Evolutionary conservation across 371 early-diverging fungal species (phyloP), one percentile per base, ranked within the genome.

Genomic region (Mucor piriformis): DNA sequence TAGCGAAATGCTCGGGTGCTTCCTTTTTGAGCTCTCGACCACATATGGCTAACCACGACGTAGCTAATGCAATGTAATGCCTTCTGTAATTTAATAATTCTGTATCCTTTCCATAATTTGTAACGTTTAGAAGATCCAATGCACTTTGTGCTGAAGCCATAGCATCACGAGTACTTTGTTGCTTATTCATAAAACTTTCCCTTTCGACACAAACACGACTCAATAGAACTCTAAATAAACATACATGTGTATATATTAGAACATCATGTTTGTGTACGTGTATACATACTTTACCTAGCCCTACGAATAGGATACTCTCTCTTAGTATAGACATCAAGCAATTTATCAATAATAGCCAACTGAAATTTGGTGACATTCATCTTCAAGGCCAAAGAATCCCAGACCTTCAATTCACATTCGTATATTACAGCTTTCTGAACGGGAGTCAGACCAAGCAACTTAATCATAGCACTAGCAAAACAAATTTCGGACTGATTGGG

Each of bases 1-100:
- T 60, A 15, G 59, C 57, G 38, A 87, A 86, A 3, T 82, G 67
- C 55, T 77, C 73, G 0, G 73, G 53, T 44, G 56, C 29, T 1
- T 47, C 50, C 15, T 61, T 50, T 8, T 63, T 58, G 2, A 67
- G 50, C 20, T 77, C 73, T 25, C 63, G 69, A 37, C 66, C 66
- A 61, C 70, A 85, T 2, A 87, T 72, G 0, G 84, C 87, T n/a
- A 77, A 67, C 82, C 83, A 83, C 1, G 84, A 80, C 33, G 74
- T 74, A 3, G 87, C 79, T 21, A 84, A 57, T 0, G 87, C 88
- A 4, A 88, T 63, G 35, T 86, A 79, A 58, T 85, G 70, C 8
- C 70, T 66, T 59, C 81, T 72, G 42, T 78, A 81, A 2, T 60
- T 61, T 18, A 80, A 56, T n/a, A 85, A 43, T 6, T 67, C 64